A percentile compares a stretch with the other conserved stretches of the same genome.
These are phyloP conservation scores for Termitomyces sp. DNA, from an alignment of 1,284 basidiomycete genomes.

Conservation along the genomic window DNA sequence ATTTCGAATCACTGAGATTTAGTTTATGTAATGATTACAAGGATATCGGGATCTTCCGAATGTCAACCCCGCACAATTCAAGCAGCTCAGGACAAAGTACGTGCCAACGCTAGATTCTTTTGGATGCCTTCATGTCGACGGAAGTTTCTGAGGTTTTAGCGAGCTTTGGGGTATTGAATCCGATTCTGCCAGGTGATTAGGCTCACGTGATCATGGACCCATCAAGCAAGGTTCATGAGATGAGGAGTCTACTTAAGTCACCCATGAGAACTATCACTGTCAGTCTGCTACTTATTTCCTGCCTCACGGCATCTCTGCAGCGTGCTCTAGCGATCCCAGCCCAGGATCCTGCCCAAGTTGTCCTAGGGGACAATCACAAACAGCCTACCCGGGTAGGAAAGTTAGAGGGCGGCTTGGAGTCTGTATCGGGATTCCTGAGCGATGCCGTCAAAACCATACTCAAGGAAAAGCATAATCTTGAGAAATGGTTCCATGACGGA, in stretches of 20 bases:
- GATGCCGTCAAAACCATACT: slow-evolving; percentile 39
- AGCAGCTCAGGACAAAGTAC: background rate
- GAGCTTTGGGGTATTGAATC: no score
- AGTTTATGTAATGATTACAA: background rate
- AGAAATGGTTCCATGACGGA: slow-evolving; percentile 53
- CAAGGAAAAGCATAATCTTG: slow-evolving; percentile 40
- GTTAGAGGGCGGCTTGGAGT: slow-evolving; percentile 7
- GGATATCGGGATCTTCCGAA: background rate
- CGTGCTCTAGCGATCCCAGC: slow-evolving; percentile 9
- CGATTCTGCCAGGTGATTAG: background rate
- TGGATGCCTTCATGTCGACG: background rate
- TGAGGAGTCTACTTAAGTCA: background rate
- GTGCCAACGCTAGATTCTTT: background rate
- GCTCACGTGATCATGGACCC: background rate
- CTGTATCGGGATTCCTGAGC: slow-evolving; percentile 29
- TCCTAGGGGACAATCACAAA: slow-evolving; percentile 9
- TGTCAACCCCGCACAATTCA: no score
- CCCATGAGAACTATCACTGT: slow-evolving; percentile 14
- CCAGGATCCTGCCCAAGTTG: slow-evolving; percentile 11
- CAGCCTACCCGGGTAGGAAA: background rate
- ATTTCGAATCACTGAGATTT: no score
- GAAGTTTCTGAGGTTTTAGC: background rate
- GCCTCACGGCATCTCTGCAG: slow-evolving; percentile 3
- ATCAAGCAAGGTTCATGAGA: background rate
- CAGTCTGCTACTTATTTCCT: slow-evolving; percentile 11